Percentiles rank a stretch among this genome's conserved stretches.
Conservation (phyloP, 306 rosid genomes). For the Psophocarpus tetragonolobus region DNA sequence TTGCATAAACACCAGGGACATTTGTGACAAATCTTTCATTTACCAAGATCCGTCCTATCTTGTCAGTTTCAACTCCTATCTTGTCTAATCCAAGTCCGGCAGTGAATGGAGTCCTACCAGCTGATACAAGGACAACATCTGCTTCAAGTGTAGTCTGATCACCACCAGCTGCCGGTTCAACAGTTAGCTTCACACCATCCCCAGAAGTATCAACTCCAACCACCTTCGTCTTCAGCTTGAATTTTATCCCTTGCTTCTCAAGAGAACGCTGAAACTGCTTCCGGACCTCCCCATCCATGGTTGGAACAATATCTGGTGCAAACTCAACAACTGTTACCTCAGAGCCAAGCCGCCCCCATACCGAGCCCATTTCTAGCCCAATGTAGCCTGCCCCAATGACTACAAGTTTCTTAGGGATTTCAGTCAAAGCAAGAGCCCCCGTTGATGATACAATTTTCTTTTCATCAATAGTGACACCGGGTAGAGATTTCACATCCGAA, state of each 20-base stretch:
- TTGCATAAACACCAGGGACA: conserved; percentile 82
- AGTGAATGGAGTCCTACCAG: conserved; percentile 94
- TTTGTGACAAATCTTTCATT: conserved; percentile 77
- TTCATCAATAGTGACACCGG: conserved; percentile 90
- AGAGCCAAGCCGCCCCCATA: conserved; percentile 94
- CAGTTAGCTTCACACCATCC: conserved; percentile 82
- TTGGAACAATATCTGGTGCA: conserved; percentile 88
- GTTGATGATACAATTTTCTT: conserved; percentile 95
- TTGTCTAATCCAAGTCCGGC: conserved; percentile 80
- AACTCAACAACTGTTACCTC: conserved; percentile 94
- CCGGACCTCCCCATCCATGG: conserved; percentile 91
- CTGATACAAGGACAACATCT: conserved; percentile 96
- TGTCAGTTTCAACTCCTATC: conserved; percentile 90
- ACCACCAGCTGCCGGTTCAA: conserved; percentile 98
- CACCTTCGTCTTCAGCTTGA: conserved; percentile 90
- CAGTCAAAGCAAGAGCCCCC: conserved; percentile 84
- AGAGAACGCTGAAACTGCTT: conserved; percentile 94
- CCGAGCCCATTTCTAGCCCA: conserved; percentile 99
- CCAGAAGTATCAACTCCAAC: conserved; percentile 87
- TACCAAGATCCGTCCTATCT: conserved; percentile 76
- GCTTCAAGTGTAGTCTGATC: conserved; percentile 75
- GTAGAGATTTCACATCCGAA: conserved; percentile 92
- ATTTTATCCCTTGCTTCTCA: conserved; percentile 97
- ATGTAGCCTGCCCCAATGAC: conserved; percentile 99
- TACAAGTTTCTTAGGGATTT: conserved; percentile 87